Evolutionary conservation across 2,329 filamentous ascomycete species (phyloP).

Genomic region (Arthrobotrys entomopaga): DNA sequence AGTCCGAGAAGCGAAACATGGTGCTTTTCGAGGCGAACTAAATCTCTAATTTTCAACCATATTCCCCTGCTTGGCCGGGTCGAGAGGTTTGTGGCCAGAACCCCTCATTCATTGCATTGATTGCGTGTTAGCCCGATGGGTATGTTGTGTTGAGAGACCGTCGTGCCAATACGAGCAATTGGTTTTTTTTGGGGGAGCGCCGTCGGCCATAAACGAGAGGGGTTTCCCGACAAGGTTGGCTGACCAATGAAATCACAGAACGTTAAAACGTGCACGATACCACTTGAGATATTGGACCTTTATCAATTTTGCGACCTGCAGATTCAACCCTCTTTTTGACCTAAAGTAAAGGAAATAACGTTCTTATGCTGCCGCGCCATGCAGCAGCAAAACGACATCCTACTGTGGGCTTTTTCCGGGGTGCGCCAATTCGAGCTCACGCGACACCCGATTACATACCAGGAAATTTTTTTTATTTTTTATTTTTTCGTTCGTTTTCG

Average conservation of each 20-base stretch:
- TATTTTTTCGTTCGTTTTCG: constrained; percentile 15
- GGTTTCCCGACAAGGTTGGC: constrained; percentile 8
- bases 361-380: constrained; percentile 27
- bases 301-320: constrained; percentile 33
- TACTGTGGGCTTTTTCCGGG: constrained; percentile 17
- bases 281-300: constrained; percentile 35
- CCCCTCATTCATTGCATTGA: no score
- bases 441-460: constrained; percentile 31
- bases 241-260: constrained; percentile 24
- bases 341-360: constrained; percentile 21
- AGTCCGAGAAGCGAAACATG: constrained; percentile 25
- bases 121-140: no score
- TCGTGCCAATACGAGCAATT: no score
- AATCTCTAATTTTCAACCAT: constrained; percentile 11
- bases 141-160: no score
- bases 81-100: no score
- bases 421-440: constrained; percentile 36
- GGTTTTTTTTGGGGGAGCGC: no score
- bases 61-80: no score
- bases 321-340: constrained; percentile 1
- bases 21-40: constrained; percentile 16
- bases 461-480: constrained; percentile 19
- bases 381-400: constrained; percentile 15
- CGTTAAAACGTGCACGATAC: constrained; percentile 35
- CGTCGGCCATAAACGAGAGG: constrained; percentile 9